These are phyloP conservation scores for Filobasidium wieringae DNA, from an alignment of 768 basidiomycete species.

Conservation along the genomic window DNA sequence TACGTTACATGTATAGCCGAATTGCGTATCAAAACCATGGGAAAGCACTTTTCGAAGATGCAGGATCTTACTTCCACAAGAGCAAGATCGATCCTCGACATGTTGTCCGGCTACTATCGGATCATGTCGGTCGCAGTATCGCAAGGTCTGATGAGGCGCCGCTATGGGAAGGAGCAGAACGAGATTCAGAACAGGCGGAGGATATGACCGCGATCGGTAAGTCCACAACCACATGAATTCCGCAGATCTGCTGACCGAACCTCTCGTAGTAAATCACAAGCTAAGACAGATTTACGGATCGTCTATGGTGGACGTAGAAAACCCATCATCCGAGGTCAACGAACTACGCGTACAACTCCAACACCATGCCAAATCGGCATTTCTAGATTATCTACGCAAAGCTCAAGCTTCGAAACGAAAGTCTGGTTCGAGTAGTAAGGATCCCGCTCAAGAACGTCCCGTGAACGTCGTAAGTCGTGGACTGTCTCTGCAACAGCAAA, in stretches of 20 bases:
- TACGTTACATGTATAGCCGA: constrained; percentile 67
- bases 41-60: constrained; percentile 73
- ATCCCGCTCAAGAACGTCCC: not conserved
- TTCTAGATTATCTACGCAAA: constrained; percentile 56
- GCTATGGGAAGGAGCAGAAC: constrained; percentile 62
- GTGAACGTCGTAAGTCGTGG: too few species aligned
- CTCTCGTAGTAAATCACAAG: constrained; percentile 3
- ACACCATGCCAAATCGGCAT: constrained; percentile 61
- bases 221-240: constrained; percentile 27
- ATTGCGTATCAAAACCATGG: constrained; percentile 67
- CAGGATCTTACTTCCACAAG: constrained; percentile 61
- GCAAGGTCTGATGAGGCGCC: constrained; percentile 47
- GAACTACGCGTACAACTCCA: constrained; percentile 39
- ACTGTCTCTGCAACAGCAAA: too few species aligned
- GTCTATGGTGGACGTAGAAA: not conserved
- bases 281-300: constrained; percentile 6
- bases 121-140: constrained; percentile 56
- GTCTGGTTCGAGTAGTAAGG: not conserved
- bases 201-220: constrained; percentile 76
- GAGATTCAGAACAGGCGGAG: constrained; percentile 56
- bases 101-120: constrained; percentile 66
- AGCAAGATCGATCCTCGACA: constrained; percentile 76
- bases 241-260: not conserved
- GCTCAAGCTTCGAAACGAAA: constrained; percentile 39
- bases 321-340: not conserved